Percentiles rank a stretch among this genome's conserved stretches.
Evolutionary conservation across 2,329 filamentous ascomycete species (phyloP).

Genomic region (Ascochyta pisi): DNA sequence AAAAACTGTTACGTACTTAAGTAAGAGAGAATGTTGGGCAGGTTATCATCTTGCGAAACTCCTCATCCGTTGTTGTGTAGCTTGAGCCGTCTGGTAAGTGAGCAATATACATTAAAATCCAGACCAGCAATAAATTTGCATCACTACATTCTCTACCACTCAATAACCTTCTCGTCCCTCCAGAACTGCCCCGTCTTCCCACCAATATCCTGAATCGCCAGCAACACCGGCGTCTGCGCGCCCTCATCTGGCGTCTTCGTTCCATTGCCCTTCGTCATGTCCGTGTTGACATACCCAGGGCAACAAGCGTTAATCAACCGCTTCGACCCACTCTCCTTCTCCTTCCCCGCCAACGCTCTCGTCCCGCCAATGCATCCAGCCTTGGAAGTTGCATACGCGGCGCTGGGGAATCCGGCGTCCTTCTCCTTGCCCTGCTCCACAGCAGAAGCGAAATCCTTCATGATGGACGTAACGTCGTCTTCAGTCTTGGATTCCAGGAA

Average conservation of each 20-base stretch:
- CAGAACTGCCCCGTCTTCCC: slow-evolving; percentile 50
- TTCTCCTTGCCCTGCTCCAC: slow-evolving; percentile 56
- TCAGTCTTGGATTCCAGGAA: slow-evolving; percentile 54
- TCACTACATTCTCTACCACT: slow-evolving; percentile 39
- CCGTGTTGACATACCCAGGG: slow-evolving; percentile 56
- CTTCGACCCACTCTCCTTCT: slow-evolving; percentile 38
- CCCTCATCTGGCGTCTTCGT: slow-evolving; percentile 54
- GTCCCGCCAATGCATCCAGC: slow-evolving; percentile 54
- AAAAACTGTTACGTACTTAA: no score
- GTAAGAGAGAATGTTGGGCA: no score
- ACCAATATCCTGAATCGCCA: slow-evolving; percentile 52
- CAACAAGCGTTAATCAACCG: slow-evolving; percentile 51
- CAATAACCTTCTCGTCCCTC: slow-evolving; percentile 45
- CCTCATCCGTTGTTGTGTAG: no score
- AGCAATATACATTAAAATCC: no score
- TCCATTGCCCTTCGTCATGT: slow-evolving; percentile 53
- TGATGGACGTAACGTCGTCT: slow-evolving; percentile 55
- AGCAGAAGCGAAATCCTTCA: slow-evolving; percentile 58
- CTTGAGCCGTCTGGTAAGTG: no score
- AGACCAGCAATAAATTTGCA: no score
- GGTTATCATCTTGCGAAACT: no score
- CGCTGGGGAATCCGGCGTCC: slow-evolving; percentile 57
- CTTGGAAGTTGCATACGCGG: slow-evolving; percentile 59
- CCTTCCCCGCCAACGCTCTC: slow-evolving; percentile 45
- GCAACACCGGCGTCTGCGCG: slow-evolving; percentile 53